These are phyloP conservation scores for Trichocladium uniseriatum DNA, from an alignment of 495 filamentous ascomycete genomes.

Conservation along the genomic window DNA sequence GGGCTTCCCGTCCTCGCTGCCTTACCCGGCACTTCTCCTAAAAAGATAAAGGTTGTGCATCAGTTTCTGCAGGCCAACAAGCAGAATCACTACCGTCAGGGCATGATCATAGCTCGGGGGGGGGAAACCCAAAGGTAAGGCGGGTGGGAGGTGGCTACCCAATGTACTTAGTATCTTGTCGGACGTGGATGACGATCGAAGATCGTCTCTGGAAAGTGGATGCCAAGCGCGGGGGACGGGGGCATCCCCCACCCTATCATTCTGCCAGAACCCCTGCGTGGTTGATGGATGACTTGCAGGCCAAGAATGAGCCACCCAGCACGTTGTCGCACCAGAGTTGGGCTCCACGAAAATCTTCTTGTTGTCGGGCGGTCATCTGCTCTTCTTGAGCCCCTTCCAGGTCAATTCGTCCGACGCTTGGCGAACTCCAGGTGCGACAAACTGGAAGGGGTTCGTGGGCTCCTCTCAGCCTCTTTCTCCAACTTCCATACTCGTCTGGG, in stretches of 20 bases:
- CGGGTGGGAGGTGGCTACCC: not conserved
- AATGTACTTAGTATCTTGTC: no score
- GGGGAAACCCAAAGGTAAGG: not conserved
- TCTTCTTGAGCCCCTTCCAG: not conserved
- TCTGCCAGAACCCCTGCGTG: slow-evolving; percentile 8
- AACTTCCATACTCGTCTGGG: not conserved
- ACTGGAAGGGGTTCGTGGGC: no score
- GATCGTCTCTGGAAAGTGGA: not conserved
- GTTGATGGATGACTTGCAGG: slow-evolving; percentile 14
- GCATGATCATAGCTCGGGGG: not conserved
- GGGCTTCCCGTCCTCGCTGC: no score
- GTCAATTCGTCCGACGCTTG: not conserved
- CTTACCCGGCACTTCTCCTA: no score
- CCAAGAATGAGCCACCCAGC: slow-evolving; percentile 1
- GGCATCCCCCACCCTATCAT: slow-evolving; percentile 10
- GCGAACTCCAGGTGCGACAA: no score
- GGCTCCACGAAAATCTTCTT: slow-evolving; percentile 6
- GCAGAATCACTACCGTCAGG: not conserved
- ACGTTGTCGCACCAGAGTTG: slow-evolving; percentile 8
- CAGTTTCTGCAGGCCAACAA: no score
- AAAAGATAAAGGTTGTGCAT: no score
- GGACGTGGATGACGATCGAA: not conserved
- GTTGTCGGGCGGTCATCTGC: not conserved
- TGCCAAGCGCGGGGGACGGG: slow-evolving; percentile 1
- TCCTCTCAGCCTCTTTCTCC: no score